phyloP scores from a whole-genome alignment of 2,329 filamentous ascomycete species.

The Zalaria sp. region DNA sequence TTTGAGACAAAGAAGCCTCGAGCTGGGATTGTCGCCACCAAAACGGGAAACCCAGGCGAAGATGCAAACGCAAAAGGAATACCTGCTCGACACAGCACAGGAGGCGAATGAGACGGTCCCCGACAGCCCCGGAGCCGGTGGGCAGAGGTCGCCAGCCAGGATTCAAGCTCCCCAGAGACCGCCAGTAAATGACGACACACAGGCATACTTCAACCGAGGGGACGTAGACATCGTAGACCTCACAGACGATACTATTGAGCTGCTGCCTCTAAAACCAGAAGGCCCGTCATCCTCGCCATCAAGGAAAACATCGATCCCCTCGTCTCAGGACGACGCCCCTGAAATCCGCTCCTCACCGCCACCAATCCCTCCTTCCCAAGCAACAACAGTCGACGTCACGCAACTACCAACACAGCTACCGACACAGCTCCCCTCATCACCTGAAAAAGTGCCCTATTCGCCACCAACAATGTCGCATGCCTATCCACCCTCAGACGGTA shows the following conservation, averaged over 20 bases:
- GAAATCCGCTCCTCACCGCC: constrained; percentile 1
- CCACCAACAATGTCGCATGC: constrained; percentile 1
- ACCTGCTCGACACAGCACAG: constrained; percentile 1
- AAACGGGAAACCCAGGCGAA: not conserved
- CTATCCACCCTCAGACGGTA: not conserved
- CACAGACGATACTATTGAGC: constrained; percentile 1
- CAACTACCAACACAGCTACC: constrained; percentile 1
- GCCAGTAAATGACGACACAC: not conserved
- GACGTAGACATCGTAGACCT: constrained; percentile 4
- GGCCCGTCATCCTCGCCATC: constrained; percentile 4
- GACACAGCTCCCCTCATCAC: constrained; percentile 1
- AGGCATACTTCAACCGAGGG: not conserved
- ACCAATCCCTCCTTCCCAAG: constrained; percentile 2
- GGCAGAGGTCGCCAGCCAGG: not conserved
- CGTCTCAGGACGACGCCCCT: not conserved
- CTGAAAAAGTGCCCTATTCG: constrained; percentile 1
- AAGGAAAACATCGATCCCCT: not conserved
- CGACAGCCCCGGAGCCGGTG: not conserved
- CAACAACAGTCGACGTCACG: constrained; percentile 2
- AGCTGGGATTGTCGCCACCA: not conserved
- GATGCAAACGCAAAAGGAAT: not conserved
- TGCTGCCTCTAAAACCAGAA: constrained; percentile 2
- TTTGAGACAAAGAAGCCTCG: not conserved
- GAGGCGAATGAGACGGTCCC: not conserved
- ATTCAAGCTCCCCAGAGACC: constrained; percentile 1